A percentile compares a stretch with the other conserved stretches of the same genome.
Conservation (phyloP, 108 stramenopile species). For the Cyclotella baltica region DNA sequence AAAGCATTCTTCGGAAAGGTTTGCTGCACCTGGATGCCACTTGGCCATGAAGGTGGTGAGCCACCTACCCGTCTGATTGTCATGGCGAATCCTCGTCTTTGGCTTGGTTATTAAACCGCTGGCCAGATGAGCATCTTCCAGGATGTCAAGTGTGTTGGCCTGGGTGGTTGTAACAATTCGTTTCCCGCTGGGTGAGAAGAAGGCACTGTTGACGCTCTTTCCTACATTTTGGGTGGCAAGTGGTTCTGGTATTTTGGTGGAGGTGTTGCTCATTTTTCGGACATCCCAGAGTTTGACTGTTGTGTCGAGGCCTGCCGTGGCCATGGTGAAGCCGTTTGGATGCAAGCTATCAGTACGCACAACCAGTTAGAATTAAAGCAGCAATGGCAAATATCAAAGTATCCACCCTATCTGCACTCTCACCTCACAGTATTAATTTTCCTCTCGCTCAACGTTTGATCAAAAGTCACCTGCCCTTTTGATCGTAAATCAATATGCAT, state of each 20-base stretch:
- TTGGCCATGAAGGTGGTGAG: constrained; percentile 79
- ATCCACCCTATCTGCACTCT: constrained; percentile 31
- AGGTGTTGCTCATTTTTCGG: constrained; percentile 58
- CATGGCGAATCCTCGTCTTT: constrained; percentile 65
- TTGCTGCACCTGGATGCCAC: constrained; percentile 70
- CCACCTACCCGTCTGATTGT: constrained; percentile 88
- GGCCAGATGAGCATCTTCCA: constrained; percentile 61
- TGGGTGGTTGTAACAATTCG: constrained; percentile 70
- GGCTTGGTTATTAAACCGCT: constrained; percentile 50
- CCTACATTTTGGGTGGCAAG: constrained; percentile 55
- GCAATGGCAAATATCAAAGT: background rate
- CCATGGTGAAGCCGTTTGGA: constrained; percentile 74
- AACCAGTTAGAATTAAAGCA: background rate
- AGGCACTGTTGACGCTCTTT: constrained; percentile 79
- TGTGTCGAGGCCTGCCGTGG: constrained; percentile 70
- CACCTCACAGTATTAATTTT: constrained; percentile 89
- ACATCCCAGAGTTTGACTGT: constrained; percentile 78
- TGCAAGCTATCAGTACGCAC: constrained; percentile 24
- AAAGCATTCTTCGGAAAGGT: constrained; percentile 61
- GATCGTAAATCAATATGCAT: constrained; percentile 76
- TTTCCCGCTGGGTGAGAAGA: constrained; percentile 78
- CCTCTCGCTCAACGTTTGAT: constrained; percentile 69
- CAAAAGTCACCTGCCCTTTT: constrained; percentile 64
- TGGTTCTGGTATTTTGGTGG: constrained; percentile 50
- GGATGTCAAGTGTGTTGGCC: constrained; percentile 69